Conservation (phyloP, 2,329 filamentous ascomycete species). For the Xylariaceae sp. region DNA sequence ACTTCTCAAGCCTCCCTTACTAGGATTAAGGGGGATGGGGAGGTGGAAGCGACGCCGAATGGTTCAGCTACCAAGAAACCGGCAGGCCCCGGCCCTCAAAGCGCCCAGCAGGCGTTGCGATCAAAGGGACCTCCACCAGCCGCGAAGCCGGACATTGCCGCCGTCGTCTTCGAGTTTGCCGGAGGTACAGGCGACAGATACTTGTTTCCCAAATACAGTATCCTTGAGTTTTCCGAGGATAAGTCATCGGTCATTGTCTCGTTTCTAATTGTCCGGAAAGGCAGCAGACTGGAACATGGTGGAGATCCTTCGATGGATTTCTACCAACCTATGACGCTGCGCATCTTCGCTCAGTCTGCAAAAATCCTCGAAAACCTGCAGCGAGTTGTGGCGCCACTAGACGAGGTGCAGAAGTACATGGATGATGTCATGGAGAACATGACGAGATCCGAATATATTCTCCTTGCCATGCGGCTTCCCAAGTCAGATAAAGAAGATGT, state of each 20-base stretch:
- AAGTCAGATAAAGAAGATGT: slow-evolving; percentile 39
- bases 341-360: slow-evolving; percentile 52
- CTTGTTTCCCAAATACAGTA: slow-evolving; percentile 74
- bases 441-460: slow-evolving; percentile 65
- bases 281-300: slow-evolving; percentile 62
- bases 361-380: slow-evolving; percentile 60
- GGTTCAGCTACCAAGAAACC: slow-evolving; percentile 31
- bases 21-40: slow-evolving; percentile 32
- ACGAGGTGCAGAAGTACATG: slow-evolving; percentile 66
- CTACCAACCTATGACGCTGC: slow-evolving; percentile 71
- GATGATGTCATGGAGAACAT: slow-evolving; percentile 68
- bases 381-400: slow-evolving; percentile 59
- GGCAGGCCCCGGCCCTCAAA: slow-evolving; percentile 17
- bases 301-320: slow-evolving; percentile 66
- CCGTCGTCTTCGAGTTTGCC: slow-evolving; percentile 67
- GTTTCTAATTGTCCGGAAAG: slow-evolving; percentile 74
- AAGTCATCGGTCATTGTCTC: slow-evolving; percentile 67
- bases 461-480: slow-evolving; percentile 65
- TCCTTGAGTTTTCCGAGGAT: slow-evolving; percentile 60
- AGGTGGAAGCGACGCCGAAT: slow-evolving; percentile 26
- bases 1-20: slow-evolving; percentile 27
- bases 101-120: slow-evolving; percentile 52
- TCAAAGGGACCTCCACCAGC: slow-evolving; percentile 57
- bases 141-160: slow-evolving; percentile 59
- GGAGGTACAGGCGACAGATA: slow-evolving; percentile 71